Evolutionary conservation across 139 green algal genomes (phyloP).

Genomic region (Haematococcus lacustris): DNA sequence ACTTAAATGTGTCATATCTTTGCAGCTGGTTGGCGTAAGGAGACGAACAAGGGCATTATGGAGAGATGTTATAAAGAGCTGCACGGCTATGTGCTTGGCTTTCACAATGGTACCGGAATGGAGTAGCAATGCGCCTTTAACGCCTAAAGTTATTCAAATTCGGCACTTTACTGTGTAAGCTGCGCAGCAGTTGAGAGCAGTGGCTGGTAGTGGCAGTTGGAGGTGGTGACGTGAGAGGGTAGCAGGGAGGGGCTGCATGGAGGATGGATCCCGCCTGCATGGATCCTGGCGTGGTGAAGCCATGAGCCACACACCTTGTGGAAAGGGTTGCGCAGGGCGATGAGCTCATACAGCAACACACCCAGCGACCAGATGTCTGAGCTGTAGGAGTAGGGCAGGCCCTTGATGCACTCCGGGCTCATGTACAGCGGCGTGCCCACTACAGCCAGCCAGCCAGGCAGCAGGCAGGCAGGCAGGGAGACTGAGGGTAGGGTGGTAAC

Average conservation of each 20-base stretch:
- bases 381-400: slow-evolving; percentile 61
- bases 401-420: slow-evolving; percentile 65
- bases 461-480: too few relatives aligned
- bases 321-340: slow-evolving; percentile 42
- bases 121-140: too few relatives aligned
- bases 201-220: not conserved
- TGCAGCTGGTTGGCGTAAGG: too few relatives aligned
- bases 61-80: too few relatives aligned
- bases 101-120: too few relatives aligned
- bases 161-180: too few relatives aligned
- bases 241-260: not conserved
- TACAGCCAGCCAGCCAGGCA: slow-evolving; percentile 6
- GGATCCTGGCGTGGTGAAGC: not conserved
- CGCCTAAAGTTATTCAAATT: too few relatives aligned
- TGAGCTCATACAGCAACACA: slow-evolving; percentile 74
- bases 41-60: too few relatives aligned
- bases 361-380: slow-evolving; percentile 71
- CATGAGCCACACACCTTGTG: slow-evolving; percentile 33
- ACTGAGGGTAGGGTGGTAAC: too few relatives aligned
- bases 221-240: not conserved
- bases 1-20: too few relatives aligned
- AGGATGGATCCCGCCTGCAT: not conserved
- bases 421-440: slow-evolving; percentile 76
- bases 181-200: not conserved
- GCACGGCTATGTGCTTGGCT: too few relatives aligned